Conservation (phyloP, 176 grass and related monocot species). For the Phoenix dactylifera region DNA sequence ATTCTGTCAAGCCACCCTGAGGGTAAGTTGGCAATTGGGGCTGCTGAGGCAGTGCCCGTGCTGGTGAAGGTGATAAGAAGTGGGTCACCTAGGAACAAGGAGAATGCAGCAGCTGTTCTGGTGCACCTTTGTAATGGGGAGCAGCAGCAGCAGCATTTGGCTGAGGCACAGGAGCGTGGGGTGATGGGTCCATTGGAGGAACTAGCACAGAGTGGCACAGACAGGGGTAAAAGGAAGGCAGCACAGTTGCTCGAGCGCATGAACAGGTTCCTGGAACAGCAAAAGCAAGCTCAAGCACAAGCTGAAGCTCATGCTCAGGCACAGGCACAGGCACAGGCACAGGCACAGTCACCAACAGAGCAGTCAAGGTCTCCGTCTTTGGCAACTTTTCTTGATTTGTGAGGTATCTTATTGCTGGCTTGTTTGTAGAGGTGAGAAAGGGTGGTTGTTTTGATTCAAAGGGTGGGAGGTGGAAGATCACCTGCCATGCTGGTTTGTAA, state of each 20-base stretch:
- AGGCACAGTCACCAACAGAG: not conserved
- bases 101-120: slow-evolving; percentile 22
- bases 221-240: slow-evolving; percentile 21
- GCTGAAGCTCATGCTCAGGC: not conserved
- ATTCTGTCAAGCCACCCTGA: slow-evolving; percentile 17
- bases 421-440: not conserved
- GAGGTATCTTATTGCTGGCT: not conserved
- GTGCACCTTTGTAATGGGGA: slow-evolving; percentile 13
- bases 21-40: slow-evolving; percentile 5
- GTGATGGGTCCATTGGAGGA: slow-evolving; percentile 6
- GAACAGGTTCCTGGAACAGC: slow-evolving; percentile 12
- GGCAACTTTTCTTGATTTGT: not conserved
- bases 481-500: not conserved
- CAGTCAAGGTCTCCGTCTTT: not conserved
- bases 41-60: slow-evolving; percentile 5
- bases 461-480: slow-evolving; percentile 14
- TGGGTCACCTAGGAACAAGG: slow-evolving; percentile 15
- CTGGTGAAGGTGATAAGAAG: slow-evolving; percentile 6
- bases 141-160: slow-evolving; percentile 13
- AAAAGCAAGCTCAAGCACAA: slow-evolving; percentile 10
- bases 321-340: not conserved
- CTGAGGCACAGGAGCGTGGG: slow-evolving; percentile 10
- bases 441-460: not conserved
- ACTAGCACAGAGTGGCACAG: slow-evolving; percentile 9
- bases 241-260: slow-evolving; percentile 2